A percentile compares a stretch with the other conserved stretches of the same genome.
These are phyloP conservation scores for Candida vartiovaarae DNA, from an alignment of 805 yeast genomes.

Conservation along the genomic window DNA sequence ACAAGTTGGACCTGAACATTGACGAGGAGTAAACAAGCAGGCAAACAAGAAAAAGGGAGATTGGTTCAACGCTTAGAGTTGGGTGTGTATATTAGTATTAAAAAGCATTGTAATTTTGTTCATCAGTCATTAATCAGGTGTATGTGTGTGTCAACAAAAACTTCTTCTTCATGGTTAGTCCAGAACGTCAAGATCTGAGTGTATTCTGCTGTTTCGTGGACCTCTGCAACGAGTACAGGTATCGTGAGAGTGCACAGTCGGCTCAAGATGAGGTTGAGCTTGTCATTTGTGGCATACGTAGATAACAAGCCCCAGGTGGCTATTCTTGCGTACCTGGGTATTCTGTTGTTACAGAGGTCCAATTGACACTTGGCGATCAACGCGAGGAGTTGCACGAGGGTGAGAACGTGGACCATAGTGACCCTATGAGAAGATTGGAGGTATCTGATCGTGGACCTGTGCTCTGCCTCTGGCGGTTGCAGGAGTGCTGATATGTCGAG, in stretches of 20 bases:
- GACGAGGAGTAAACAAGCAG: conserved; percentile 10
- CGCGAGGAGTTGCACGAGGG: conserved; percentile 2
- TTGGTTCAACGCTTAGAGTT: background rate
- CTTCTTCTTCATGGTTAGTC: background rate
- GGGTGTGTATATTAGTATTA: too few species aligned
- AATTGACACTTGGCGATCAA: conserved; percentile 1
- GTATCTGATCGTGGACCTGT: conserved; percentile 12
- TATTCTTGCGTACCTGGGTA: background rate
- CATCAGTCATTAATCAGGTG: background rate
- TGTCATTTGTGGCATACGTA: background rate
- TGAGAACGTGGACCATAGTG: conserved; percentile 3
- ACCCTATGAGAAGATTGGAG: conserved; percentile 1
- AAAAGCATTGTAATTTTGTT: background rate
- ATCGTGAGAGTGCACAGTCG: background rate
- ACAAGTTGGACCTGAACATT: conserved; percentile 28
- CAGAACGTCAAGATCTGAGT: background rate
- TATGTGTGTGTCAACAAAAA: too few species aligned
- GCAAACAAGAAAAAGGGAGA: background rate
- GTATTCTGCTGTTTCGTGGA: background rate
- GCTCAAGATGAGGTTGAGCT: conserved; percentile 4
- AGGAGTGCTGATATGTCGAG: conserved; percentile 3
- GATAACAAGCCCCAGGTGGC: conserved; percentile 7
- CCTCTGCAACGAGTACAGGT: background rate
- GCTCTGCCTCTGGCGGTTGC: conserved; percentile 1
- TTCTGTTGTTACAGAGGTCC: background rate